phyloP scores from a whole-genome alignment of 495 filamentous ascomycete species.

The Aspergillus asperescens region DNA sequence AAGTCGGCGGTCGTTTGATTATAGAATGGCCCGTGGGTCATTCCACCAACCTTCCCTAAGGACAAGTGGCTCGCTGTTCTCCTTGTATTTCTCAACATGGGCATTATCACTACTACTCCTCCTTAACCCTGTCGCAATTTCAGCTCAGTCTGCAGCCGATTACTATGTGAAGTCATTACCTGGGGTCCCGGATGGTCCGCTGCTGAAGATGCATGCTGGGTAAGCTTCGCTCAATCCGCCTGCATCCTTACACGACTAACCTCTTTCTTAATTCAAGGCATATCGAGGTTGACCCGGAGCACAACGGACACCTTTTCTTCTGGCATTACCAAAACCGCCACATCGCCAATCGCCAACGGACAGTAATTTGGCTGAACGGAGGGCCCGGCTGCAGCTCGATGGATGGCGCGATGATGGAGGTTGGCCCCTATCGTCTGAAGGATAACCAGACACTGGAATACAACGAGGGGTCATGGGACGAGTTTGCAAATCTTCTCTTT shows the following conservation, averaged over 20 bases:
- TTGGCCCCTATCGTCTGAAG: slow-evolving; percentile 86
- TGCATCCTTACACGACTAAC: slow-evolving; percentile 17
- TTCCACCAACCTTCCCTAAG: slow-evolving; percentile 15
- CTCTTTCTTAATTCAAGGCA: slow-evolving; percentile 52
- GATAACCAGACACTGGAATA: slow-evolving; percentile 68
- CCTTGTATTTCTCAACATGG: slow-evolving; percentile 25
- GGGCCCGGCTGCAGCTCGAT: slow-evolving; percentile 95
- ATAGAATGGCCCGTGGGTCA: slow-evolving; percentile 21
- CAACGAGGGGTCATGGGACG: slow-evolving; percentile 92
- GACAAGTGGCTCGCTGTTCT: slow-evolving; percentile 7
- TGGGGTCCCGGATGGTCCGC: slow-evolving; percentile 73
- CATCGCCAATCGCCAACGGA: slow-evolving; percentile 86
- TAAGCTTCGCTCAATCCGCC: slow-evolving; percentile 41
- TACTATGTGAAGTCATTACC: slow-evolving; percentile 85
- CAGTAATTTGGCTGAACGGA: slow-evolving; percentile 95
- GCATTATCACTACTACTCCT: slow-evolving; percentile 23
- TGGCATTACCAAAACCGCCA: slow-evolving; percentile 96
- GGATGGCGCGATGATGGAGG: slow-evolving; percentile 96
- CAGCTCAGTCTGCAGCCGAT: slow-evolving; percentile 66
- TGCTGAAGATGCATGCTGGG: slow-evolving; percentile 98
- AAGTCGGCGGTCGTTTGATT: background rate
- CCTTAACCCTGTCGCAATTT: slow-evolving; percentile 20
- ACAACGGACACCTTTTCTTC: slow-evolving; percentile 94
- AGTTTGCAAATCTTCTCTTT: slow-evolving; percentile 94
- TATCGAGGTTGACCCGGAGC: slow-evolving; percentile 76